phyloP scores from a whole-genome alignment of 2,329 filamentous ascomycete species.

The Pestalotiopsis sp. region DNA sequence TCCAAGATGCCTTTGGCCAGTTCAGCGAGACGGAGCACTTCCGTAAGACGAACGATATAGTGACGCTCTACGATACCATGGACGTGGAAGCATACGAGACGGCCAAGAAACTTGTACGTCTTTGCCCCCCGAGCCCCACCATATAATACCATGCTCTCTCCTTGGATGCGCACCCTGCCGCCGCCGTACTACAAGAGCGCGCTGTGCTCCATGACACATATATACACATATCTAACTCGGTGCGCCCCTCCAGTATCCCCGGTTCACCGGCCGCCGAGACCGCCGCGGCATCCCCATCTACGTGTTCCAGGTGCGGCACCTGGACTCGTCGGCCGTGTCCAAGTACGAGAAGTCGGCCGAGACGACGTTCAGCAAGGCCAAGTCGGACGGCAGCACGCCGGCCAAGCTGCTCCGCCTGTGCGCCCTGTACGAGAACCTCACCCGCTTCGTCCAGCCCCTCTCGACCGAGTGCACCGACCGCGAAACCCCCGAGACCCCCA shows the following conservation, averaged over 20 bases:
- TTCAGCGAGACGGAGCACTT: conserved; percentile 89
- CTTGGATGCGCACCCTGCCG: not conserved
- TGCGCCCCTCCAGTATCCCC: conserved; percentile 68
- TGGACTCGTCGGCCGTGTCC: conserved; percentile 80
- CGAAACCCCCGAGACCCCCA: conserved; percentile 76
- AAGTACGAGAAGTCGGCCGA: conserved; percentile 71
- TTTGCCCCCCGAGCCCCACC: not conserved
- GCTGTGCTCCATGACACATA: conserved; percentile 3
- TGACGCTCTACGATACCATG: conserved; percentile 82
- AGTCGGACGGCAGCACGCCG: conserved; percentile 67
- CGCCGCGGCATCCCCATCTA: conserved; percentile 90
- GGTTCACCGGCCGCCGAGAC: conserved; percentile 93
- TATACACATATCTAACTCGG: not conserved
- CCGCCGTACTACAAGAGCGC: not conserved
- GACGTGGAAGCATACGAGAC: conserved; percentile 83
- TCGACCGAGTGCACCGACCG: conserved; percentile 76
- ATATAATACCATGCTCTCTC: not conserved
- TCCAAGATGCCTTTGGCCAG: conserved; percentile 77
- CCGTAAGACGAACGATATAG: conserved; percentile 77
- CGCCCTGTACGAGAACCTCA: conserved; percentile 91
- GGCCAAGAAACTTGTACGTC: conserved; percentile 69
- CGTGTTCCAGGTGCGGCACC: conserved; percentile 81
- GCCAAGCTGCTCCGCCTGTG: conserved; percentile 83
- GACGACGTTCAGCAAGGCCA: conserved; percentile 57
- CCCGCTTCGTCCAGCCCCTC: conserved; percentile 82